phyloP scores from a whole-genome alignment of 2,329 filamentous ascomycete genomes.

The Fonsecaea monophora region DNA sequence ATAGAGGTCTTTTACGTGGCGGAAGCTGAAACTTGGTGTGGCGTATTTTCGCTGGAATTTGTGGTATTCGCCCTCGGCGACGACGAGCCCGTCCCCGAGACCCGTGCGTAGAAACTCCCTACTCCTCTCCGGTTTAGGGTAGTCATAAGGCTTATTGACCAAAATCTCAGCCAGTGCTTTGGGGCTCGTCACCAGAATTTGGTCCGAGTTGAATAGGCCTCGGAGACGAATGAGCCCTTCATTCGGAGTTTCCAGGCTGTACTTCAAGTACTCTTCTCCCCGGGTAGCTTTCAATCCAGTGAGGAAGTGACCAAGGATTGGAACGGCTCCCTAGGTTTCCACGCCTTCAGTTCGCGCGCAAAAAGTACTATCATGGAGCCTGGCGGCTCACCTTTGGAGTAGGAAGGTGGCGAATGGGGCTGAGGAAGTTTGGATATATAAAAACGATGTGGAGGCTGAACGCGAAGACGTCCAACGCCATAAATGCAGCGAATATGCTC shows the following conservation, averaged over 20 bases:
- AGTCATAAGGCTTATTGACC: conserved; percentile 71
- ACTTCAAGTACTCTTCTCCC: conserved; percentile 47
- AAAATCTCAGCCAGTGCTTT: conserved; percentile 74
- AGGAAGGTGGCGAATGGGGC: conserved; percentile 63
- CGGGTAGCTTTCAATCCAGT: conserved; percentile 47
- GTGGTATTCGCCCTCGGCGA: conserved; percentile 88
- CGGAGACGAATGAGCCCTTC: conserved; percentile 73
- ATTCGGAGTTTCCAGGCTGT: conserved; percentile 68
- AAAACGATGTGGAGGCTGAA: conserved; percentile 48
- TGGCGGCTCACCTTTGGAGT: conserved; percentile 52
- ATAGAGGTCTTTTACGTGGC: conserved; percentile 83
- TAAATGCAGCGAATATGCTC: not conserved
- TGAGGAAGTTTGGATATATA: conserved; percentile 65
- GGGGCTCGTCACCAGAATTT: conserved; percentile 65
- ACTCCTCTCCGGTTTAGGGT: conserved; percentile 65
- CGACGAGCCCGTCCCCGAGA: conserved; percentile 58
- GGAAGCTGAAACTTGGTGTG: conserved; percentile 80
- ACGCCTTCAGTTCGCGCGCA: not conserved
- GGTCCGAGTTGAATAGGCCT: conserved; percentile 67
- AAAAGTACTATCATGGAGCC: not conserved
- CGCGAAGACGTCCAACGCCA: conserved; percentile 27
- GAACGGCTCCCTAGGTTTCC: conserved; percentile 37
- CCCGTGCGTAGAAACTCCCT: conserved; percentile 45
- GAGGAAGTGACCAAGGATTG: conserved; percentile 54
- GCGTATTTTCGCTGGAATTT: conserved; percentile 77